Percentiles rank a stretch among this genome's conserved stretches.
Evolutionary conservation across 768 basidiomycete species (phyloP).

Genomic region (Podaxis sp.): DNA sequence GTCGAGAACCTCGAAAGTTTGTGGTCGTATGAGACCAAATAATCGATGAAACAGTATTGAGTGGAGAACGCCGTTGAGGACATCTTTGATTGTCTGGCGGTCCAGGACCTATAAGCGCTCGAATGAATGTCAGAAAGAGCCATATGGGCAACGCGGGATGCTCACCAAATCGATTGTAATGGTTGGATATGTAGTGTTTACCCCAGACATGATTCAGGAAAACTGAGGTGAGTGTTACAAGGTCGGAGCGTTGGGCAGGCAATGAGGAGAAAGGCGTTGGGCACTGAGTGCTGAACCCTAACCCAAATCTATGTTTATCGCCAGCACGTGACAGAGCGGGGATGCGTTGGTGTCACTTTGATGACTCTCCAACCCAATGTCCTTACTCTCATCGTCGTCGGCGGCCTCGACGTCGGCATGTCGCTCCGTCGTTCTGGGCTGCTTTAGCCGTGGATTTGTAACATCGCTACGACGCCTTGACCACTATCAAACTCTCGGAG

Average conservation of each 20-base stretch:
- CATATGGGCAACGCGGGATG: neutral
- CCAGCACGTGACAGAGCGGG: neutral
- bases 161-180: constrained; percentile 51
- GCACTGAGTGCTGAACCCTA: constrained; percentile 6
- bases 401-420: neutral
- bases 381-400: neutral
- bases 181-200: constrained; percentile 32
- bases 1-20: constrained; percentile 76
- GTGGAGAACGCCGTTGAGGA: constrained; percentile 74
- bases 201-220: neutral
- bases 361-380: constrained; percentile 17
- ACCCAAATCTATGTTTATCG: constrained; percentile 19
- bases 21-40: constrained; percentile 77
- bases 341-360: neutral
- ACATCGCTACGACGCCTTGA: constrained; percentile 21
- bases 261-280: constrained; percentile 11
- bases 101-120: constrained; percentile 56
- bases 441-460: constrained; percentile 20
- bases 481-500: constrained; percentile 41
- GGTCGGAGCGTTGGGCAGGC: neutral
- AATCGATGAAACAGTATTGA: constrained; percentile 81
- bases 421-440: neutral
- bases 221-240: neutral
- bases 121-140: constrained; percentile 11
- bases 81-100: constrained; percentile 69